Conservation (phyloP, 495 filamentous ascomycete genomes). For the Talaromyces borbonicus region DNA sequence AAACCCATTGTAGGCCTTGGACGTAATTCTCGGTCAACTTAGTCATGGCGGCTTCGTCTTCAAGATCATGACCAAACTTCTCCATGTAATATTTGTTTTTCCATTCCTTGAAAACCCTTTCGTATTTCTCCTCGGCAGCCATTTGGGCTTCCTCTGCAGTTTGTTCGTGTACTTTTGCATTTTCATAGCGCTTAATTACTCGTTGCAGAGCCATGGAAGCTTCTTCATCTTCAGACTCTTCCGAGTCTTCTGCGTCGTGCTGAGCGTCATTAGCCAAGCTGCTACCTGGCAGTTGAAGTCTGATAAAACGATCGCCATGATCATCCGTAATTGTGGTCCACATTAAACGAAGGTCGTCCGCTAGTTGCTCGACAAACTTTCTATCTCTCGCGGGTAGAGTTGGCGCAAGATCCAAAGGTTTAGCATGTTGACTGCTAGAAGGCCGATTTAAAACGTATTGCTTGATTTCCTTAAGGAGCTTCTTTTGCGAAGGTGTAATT, state of each 20-base stretch:
- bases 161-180: conserved; percentile 73
- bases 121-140: conserved; percentile 70
- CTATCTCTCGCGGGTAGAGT: conserved; percentile 76
- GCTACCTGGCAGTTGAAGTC: conserved; percentile 52
- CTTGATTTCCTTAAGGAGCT: conserved; percentile 72
- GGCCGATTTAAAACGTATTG: conserved; percentile 62
- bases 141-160: conserved; percentile 67
- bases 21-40: conserved; percentile 93
- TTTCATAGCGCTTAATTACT: conserved; percentile 81
- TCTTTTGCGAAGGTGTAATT: conserved; percentile 71
- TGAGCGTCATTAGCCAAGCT: conserved; percentile 23
- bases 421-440: conserved; percentile 29
- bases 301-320: conserved; percentile 67
- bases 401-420: conserved; percentile 59
- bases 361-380: conserved; percentile 82
- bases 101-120: conserved; percentile 81
- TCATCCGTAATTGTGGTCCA: conserved; percentile 76
- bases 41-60: conserved; percentile 71
- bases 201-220: conserved; percentile 70
- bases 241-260: conserved; percentile 51
- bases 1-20: conserved; percentile 94
- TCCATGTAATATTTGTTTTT: conserved; percentile 82
- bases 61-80: conserved; percentile 87
- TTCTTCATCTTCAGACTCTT: conserved; percentile 79
- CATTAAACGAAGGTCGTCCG: conserved; percentile 66